A percentile compares a stretch with the other conserved stretches of the same genome.
These are phyloP conservation scores for Fusarium pseudonygamai DNA, from an alignment of 2,329 filamentous ascomycete genomes.

Conservation along the genomic window DNA sequence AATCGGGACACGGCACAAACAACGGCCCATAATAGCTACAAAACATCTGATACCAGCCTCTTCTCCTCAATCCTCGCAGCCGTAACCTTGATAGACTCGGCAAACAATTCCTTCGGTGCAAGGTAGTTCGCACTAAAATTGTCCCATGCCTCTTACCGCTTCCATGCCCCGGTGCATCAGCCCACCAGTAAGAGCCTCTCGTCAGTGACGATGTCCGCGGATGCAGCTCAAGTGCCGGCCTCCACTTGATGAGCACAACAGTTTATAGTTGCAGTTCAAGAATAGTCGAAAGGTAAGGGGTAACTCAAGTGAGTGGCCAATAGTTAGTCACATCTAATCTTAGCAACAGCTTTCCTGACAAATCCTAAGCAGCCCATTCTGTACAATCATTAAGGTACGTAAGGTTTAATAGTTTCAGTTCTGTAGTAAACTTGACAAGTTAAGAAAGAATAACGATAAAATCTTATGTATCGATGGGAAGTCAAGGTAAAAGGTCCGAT, in stretches of 20 bases:
- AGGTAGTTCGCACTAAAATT: not conserved
- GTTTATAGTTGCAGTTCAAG: too few species aligned
- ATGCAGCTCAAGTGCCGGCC: not conserved
- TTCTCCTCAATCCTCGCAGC: rapidly evolving
- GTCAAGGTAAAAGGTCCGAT: not conserved
- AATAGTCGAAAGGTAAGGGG: not conserved
- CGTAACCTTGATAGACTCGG: not conserved
- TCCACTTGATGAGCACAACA: not conserved
- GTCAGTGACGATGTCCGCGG: not conserved
- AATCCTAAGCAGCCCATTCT: not conserved
- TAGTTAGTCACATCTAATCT: not conserved
- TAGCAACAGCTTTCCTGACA: not conserved
- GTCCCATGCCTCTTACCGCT: not conserved
- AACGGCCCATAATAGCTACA: not conserved
- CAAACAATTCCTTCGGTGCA: not conserved
- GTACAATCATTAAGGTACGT: not conserved
- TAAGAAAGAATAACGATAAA: not conserved
- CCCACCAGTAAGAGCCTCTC: not conserved
- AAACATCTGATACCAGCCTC: not conserved
- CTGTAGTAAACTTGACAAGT: not conserved
- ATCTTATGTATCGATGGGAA: not conserved
- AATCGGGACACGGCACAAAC: not conserved
- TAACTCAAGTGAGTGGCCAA: not conserved
- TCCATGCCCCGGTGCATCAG: not conserved
- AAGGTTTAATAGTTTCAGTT: not conserved